Evolutionary conservation across 106 monocot genomes (phyloP), one percentile per base, ranked within the genome.

Genomic region (Hemerocallis citrina): DNA sequence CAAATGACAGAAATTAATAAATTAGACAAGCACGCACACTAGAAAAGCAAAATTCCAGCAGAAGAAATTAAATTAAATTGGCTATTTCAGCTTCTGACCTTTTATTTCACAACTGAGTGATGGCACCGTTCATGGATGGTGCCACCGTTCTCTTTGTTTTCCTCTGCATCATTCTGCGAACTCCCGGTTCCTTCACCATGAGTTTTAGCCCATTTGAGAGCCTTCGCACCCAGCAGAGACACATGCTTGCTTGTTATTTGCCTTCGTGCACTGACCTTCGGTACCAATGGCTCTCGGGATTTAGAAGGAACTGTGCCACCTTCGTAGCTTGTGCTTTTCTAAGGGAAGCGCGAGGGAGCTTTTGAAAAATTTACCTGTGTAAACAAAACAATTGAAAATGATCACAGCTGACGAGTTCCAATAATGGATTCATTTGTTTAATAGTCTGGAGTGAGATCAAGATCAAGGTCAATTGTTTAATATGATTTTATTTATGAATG

Each of bases 251-350:
- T 79, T 34, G 84, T 93, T 56, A 93, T 88, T 55, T 79, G 72
- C 48, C 93, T 62, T 8, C 93, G 88, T 0, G 88, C 88, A 55
- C 74, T 78, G 43, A 89, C 76, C 60, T 88, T 93, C 0, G 93
- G 88, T 8, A 85, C 93, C 93, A 93, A 50, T 84, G 81, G 36
- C 79, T 78, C 60, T 93, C 93, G 1, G 93, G 93, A 63, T 88
- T 93, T 15, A 85, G 88, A 55, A 81, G 85, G 57, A 79, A 93
- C 15, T 85, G 60, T 6, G 78, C 79, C 39, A 82, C 69, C 71
- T 93, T 88, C 77, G 85, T 89, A 9, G 72, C 88, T 73, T 88
- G 81, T 4, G 84, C 78, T 71, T 85, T 93, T 75, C 88, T 88
- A 10, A 88, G 65, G 10, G 88, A 81, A 32, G 84, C n/a, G n/a